A percentile compares a stretch with the other conserved stretches of the same genome.
These are phyloP conservation scores for Candida sanyaensis DNA, from an alignment of 1,139 yeast genomes.

Conservation along the genomic window DNA sequence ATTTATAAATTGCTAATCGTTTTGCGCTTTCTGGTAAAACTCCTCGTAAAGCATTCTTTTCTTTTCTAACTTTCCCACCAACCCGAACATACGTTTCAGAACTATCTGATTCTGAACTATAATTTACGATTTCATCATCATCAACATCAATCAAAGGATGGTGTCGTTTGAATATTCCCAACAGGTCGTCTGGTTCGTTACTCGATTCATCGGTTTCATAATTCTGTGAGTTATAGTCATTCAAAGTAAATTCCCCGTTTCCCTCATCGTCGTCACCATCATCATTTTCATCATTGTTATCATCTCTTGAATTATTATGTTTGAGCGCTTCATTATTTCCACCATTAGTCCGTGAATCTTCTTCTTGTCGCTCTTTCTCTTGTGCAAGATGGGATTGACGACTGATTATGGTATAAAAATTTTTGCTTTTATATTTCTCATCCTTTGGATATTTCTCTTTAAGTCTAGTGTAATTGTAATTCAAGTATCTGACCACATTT, in stretches of 20 bases:
- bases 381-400: constrained; percentile 17
- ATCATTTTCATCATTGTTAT: constrained; percentile 7
- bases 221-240: constrained; percentile 1
- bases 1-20: constrained; percentile 27
- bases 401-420: constrained; percentile 41
- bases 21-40: constrained; percentile 44
- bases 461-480: constrained; percentile 33
- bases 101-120: constrained; percentile 13
- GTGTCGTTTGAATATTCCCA: constrained; percentile 6
- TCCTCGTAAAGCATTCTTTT: constrained; percentile 33
- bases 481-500: constrained; percentile 35
- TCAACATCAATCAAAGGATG: constrained; percentile 11
- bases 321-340: neutral
- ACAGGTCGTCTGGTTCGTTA: constrained; percentile 4
- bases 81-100: constrained; percentile 26
- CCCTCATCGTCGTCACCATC: constrained; percentile 11
- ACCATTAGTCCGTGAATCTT: neutral
- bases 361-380: constrained; percentile 12
- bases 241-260: neutral
- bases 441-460: constrained; percentile 40
- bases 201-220: constrained; percentile 4
- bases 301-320: neutral
- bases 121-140: constrained; percentile 9
- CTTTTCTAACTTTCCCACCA: constrained; percentile 34
- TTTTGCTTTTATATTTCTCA: constrained; percentile 40